Base-by-base conservation (phyloP, 2,329 filamentous ascomycete species). In the Rhynchosporium graminicola region DNA sequence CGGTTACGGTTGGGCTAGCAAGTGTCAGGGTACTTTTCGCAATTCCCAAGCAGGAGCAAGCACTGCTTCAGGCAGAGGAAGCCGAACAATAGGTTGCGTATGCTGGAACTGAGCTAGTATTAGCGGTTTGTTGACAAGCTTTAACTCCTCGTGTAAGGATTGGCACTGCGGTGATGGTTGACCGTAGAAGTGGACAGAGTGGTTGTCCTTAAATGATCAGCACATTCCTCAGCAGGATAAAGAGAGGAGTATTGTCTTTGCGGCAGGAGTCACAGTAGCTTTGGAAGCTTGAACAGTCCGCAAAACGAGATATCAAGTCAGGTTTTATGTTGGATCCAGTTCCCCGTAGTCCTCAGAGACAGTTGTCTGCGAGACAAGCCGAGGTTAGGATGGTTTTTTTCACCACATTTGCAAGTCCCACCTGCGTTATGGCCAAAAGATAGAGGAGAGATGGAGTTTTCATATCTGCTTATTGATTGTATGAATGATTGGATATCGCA, bases 1-100 rank as follows among this genome's bases (percentile, higher is more conserved):
- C 20, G 29, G 33, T 50, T 2, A 59, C 29, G 6, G 56, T 59
- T 13, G 56, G 56, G 28, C 43, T 59, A 9, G 15, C 45, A 13
- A 42, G 6, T 29, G 57, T 63, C 12, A 47, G 20, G 9, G 57
- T 63, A 38, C 55, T 50, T n/a, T 9, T 29, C 0, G 60, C 62
- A 13, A 60, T 40, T 4, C 63, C 63, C 2, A 58, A 28, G 31
- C 63, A 64, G 10, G 63, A 59, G 38, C 63, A 64, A 5, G 59
- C 63, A 31, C 29, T 45, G 26, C 38, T 26, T 29, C 60, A 64
- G n/a, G 55, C 40, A 20, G 31, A 15, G 10, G 55, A 48, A 4
- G 45, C 59, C 1, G 55, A 40, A 36, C 63, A 64, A 29, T 43
- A 48, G 3, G 52, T 57, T 56, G 63, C 60, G 38, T 64, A 64